A percentile compares a stretch with the other conserved stretches of the same genome.
Evolutionary conservation across 257 asterid genomes (phyloP).

Genomic region (Solanum piurae): DNA sequence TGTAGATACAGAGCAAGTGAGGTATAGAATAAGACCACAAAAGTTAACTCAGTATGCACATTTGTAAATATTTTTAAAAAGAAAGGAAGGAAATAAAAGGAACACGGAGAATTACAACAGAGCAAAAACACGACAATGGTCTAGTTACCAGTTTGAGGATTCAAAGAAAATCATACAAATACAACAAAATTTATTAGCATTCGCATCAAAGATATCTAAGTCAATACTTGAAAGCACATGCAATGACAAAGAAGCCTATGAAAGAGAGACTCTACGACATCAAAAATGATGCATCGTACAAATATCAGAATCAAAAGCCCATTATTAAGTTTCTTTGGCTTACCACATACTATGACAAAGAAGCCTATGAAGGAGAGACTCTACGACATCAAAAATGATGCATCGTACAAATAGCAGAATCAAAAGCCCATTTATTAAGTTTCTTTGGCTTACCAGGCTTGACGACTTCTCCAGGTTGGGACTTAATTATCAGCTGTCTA

Average conservation of each 20-base stretch:
- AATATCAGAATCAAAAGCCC: neutral
- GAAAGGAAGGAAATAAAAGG: neutral
- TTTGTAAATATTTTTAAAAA: neutral
- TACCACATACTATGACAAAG: neutral
- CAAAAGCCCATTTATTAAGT: neutral
- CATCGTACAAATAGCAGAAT: neutral
- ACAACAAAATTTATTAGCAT: neutral
- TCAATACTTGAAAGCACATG: neutral
- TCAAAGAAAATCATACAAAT: neutral
- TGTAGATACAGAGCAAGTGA: neutral
- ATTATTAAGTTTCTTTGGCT: neutral
- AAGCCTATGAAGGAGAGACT: neutral
- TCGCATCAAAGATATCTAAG: neutral
- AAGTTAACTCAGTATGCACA: neutral
- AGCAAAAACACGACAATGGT: neutral
- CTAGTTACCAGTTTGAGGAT: neutral
- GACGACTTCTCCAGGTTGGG: conserved; percentile 17
- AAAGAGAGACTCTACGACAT: neutral
- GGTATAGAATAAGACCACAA: neutral
- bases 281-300: neutral
- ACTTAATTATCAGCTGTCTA: conserved; percentile 13
- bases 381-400: neutral
- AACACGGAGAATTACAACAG: neutral
- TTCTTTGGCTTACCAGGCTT: conserved; percentile 10
- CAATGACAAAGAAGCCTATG: neutral